Evolutionary conservation across 176 grass and related monocot genomes (phyloP).

Genomic region (Metroxylon sagu): DNA sequence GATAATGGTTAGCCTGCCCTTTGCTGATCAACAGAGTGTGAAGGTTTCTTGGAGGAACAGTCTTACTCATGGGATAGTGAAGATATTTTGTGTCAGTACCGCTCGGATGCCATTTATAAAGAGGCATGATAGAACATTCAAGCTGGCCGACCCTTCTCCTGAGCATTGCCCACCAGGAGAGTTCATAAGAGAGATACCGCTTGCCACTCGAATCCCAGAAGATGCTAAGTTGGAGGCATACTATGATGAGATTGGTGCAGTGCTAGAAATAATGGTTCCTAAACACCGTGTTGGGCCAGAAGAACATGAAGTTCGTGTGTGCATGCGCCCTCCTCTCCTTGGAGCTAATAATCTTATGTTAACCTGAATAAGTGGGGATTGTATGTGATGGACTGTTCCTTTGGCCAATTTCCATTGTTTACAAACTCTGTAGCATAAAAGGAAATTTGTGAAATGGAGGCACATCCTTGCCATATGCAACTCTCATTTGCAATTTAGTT

Average conservation of each 20-base stretch:
- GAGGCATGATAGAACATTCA: constrained; percentile 67
- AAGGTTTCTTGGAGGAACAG: constrained; percentile 96
- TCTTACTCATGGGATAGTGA: constrained; percentile 72
- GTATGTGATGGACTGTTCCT: not conserved
- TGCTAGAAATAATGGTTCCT: constrained; percentile 93
- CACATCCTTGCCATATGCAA: too few relatives aligned
- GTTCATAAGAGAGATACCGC: constrained; percentile 77
- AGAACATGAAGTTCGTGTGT: constrained; percentile 93
- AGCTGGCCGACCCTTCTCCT: constrained; percentile 38
- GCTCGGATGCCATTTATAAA: constrained; percentile 47
- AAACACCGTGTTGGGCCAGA: constrained; percentile 63
- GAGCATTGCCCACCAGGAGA: constrained; percentile 94
- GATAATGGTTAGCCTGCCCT: constrained; percentile 77
- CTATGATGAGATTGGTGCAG: constrained; percentile 69
- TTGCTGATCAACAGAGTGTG: constrained; percentile 84
- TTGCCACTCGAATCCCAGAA: constrained; percentile 81
- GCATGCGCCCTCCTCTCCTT: constrained; percentile 80
- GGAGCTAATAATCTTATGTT: constrained; percentile 65
- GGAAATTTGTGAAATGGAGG: constrained; percentile 1
- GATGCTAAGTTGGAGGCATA: constrained; percentile 87
- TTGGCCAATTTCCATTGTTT: not conserved
- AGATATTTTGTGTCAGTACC: constrained; percentile 78
- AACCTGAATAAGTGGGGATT: constrained; percentile 24
- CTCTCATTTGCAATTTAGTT: too few relatives aligned
- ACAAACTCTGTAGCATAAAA: constrained; percentile 18